A percentile compares a stretch with the other conserved stretches of the same genome.
Evolutionary conservation across 441 rosid genomes (phyloP).

Genomic region (Metrosideros polymorpha): DNA sequence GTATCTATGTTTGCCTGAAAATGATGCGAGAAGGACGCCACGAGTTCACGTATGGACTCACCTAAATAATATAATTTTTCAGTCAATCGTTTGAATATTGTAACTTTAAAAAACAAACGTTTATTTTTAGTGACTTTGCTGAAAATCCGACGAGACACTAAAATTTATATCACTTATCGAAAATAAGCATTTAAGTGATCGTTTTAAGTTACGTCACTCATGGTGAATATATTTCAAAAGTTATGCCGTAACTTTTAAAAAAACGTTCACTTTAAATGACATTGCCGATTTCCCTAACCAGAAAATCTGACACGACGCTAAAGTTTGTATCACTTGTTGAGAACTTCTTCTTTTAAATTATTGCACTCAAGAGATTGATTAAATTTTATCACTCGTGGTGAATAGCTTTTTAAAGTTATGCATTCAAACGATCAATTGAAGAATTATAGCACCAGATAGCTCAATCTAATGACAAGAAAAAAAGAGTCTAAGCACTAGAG

Average conservation of each 20-base stretch:
- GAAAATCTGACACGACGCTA: neutral
- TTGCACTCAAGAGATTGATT: neutral
- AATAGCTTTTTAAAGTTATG: neutral
- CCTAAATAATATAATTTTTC: neutral
- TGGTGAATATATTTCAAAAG: too few species aligned
- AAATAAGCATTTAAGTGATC: neutral
- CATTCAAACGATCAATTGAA: neutral
- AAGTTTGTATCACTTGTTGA: too few species aligned
- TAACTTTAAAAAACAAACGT: neutral
- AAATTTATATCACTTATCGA: too few species aligned
- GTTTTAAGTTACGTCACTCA: neutral
- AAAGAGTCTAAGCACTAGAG: too few species aligned
- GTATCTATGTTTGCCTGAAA: neutral
- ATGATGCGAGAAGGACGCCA: neutral
- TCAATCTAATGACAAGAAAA: too few species aligned
- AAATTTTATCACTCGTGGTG: neutral
- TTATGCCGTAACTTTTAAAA: too few species aligned
- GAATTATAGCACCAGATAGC: too few species aligned
- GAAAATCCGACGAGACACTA: neutral
- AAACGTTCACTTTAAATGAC: neutral
- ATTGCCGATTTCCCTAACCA: fast-evolving
- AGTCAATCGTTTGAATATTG: fast-evolving
- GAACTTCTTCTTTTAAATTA: too few species aligned
- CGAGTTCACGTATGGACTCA: neutral
- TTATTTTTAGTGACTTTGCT: fast-evolving